Evolutionary conservation across 176 grass and related monocot species (phyloP).

Genomic region (Microstegium vimineum): DNA sequence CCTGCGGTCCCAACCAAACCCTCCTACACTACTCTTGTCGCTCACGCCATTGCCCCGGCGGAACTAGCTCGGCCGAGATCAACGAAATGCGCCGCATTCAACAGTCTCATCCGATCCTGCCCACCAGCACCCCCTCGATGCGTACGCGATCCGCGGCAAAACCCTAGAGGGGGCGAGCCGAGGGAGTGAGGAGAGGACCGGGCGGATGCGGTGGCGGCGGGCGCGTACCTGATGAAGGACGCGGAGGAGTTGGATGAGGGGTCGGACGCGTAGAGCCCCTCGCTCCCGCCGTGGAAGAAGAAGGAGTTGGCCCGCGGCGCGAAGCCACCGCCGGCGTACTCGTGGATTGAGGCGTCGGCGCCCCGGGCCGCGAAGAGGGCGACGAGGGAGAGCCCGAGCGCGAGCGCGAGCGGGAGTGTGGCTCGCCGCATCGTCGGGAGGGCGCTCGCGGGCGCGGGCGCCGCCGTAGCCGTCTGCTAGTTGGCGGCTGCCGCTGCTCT

Average conservation of each 20-base stretch:
- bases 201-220: background rate
- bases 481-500: slow-evolving; percentile 1
- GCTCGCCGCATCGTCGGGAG: slow-evolving; percentile 27
- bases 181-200: background rate
- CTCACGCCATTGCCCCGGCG: background rate
- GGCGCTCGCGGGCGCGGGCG: background rate
- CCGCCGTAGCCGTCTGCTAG: slow-evolving; percentile 6
- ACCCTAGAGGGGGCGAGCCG: background rate
- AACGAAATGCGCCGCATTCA: background rate
- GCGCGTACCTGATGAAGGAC: slow-evolving; percentile 86
- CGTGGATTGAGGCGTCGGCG: slow-evolving; percentile 78
- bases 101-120: slow-evolving; percentile 16
- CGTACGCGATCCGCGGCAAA: slow-evolving; percentile 28
- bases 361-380: slow-evolving; percentile 23
- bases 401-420: slow-evolving; percentile 21
- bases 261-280: slow-evolving; percentile 87
- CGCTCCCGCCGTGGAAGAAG: slow-evolving; percentile 99
- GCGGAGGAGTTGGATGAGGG: slow-evolving; percentile 45
- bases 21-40: background rate
- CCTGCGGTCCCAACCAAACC: background rate
- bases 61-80: slow-evolving; percentile 12
- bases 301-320: slow-evolving; percentile 85
- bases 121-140: background rate
- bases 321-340: slow-evolving; percentile 68
- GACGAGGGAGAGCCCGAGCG: slow-evolving; percentile 42